phyloP scores from a whole-genome alignment of 305 asterid species.

The Fraxinus xanthoxyloides region DNA sequence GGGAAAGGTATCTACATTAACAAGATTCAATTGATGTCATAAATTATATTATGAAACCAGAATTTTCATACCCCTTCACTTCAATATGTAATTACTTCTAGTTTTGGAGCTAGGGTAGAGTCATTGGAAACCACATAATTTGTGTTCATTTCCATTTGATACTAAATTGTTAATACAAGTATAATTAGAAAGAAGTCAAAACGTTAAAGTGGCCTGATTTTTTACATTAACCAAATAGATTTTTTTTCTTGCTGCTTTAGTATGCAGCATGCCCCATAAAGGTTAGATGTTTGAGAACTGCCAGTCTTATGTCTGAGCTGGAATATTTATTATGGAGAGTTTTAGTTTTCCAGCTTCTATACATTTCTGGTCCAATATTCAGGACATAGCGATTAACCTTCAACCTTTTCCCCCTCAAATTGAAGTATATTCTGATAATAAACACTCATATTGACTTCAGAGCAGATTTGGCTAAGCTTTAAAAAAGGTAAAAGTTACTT shows the following conservation, averaged over 20 bases:
- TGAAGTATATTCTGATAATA: neutral
- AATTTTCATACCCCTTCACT: neutral
- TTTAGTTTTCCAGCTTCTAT: neutral
- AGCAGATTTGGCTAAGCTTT: neutral
- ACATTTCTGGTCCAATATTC: neutral
- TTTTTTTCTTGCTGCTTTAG: neutral
- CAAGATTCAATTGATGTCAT: neutral
- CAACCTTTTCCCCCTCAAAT: neutral
- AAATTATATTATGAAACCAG: neutral
- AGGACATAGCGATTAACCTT: neutral
- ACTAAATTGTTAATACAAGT: neutral
- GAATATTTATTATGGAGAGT: neutral
- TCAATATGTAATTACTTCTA: neutral
- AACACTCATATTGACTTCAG: neutral
- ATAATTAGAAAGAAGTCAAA: neutral
- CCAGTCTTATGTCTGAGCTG: neutral
- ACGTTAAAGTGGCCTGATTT: neutral
- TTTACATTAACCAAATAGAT: neutral
- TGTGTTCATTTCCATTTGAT: neutral
- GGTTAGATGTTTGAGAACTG: neutral
- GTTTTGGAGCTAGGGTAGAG: neutral
- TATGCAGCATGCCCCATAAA: neutral
- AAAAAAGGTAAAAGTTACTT: neutral
- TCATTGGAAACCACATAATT: neutral
- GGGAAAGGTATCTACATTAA: slow-evolving; percentile 70